Evolutionary conservation across 75 land plant species (phyloP).

Genomic region (Gnetum montanum): DNA sequence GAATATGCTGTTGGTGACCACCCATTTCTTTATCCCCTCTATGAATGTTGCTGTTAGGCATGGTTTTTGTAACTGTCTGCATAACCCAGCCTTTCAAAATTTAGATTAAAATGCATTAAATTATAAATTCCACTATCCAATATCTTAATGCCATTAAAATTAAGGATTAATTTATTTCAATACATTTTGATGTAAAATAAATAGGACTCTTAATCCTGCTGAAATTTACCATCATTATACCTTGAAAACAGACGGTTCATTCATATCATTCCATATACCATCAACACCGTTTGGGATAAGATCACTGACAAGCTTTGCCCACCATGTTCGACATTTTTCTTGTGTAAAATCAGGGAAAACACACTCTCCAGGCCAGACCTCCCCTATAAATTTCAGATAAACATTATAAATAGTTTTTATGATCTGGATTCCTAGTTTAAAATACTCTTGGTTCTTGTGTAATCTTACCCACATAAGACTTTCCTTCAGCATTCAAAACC

Average conservation of each 20-base stretch:
- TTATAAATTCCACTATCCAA: not conserved
- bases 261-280: slow-evolving; percentile 99
- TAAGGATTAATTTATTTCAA: too few species aligned
- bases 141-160: too few species aligned
- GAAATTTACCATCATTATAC: slow-evolving; percentile 22
- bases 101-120: not conserved
- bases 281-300: slow-evolving; percentile 80
- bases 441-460: too few species aligned
- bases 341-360: slow-evolving; percentile 93
- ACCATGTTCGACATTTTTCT: slow-evolving; percentile 64
- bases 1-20: slow-evolving; percentile 61
- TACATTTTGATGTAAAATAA: too few species aligned
- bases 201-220: too few species aligned
- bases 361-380: slow-evolving; percentile 96
- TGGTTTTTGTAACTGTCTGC: slow-evolving; percentile 91
- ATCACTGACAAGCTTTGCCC: slow-evolving; percentile 69
- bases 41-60: slow-evolving; percentile 89
- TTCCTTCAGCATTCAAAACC: slow-evolving; percentile 56
- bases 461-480: slow-evolving; percentile 63
- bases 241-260: slow-evolving; percentile 96
- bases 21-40: slow-evolving; percentile 84
- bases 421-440: too few species aligned
- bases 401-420: not conserved
- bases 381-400: slow-evolving; percentile 37
- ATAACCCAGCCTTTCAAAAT: slow-evolving; percentile 3